Evolutionary conservation across 129 eudicot genomes (phyloP).

Genomic region (Heracleum sosnowskyi): DNA sequence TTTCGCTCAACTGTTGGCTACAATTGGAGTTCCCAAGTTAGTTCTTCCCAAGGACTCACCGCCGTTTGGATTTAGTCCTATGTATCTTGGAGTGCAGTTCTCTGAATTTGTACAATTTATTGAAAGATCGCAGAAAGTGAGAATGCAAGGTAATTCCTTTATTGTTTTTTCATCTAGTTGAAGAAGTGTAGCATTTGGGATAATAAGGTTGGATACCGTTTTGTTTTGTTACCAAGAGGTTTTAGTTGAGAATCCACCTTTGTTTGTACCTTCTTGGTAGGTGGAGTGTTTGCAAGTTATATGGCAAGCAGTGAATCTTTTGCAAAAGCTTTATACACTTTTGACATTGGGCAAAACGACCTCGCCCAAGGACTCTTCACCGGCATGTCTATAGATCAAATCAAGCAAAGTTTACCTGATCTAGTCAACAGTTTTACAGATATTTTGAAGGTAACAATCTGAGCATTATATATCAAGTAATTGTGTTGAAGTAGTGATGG

Average conservation of each 20-base stretch:
- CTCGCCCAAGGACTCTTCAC: neutral
- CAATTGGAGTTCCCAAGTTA: neutral
- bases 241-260: too few species aligned
- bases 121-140: neutral
- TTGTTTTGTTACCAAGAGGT: too few species aligned
- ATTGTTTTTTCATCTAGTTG: too few species aligned
- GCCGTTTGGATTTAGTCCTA: neutral
- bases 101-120: neutral
- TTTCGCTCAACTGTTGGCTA: neutral
- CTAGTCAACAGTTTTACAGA: neutral
- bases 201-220: too few species aligned
- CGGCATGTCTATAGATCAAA: neutral
- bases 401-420: neutral
- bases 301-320: neutral
- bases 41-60: neutral
- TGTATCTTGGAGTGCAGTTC: neutral
- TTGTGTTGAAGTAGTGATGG: neutral
- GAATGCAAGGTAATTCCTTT: neutral
- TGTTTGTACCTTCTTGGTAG: neutral
- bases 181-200: neutral
- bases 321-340: conserved; percentile 8
- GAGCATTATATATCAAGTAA: too few species aligned
- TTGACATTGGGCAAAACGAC: conserved; percentile 13
- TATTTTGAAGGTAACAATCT: neutral
- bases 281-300: neutral